Evolutionary conservation across 1,284 basidiomycete genomes (phyloP).

Genomic region (Papiliotrema flavescens): DNA sequence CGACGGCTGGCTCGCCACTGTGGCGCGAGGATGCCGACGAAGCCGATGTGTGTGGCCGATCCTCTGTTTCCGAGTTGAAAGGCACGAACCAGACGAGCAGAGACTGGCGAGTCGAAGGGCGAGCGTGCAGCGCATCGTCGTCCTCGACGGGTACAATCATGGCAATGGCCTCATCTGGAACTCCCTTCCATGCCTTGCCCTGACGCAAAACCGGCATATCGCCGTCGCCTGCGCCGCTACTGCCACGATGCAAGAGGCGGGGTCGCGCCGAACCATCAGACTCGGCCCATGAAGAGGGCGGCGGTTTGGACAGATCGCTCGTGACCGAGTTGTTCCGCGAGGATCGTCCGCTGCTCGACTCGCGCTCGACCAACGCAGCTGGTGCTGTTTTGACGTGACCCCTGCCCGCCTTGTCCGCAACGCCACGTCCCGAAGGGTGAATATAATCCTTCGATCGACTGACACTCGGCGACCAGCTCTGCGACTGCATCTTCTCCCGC

Average conservation of each 20-base stretch:
- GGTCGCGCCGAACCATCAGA: not conserved
- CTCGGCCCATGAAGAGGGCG: not conserved
- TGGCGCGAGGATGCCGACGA: constrained; percentile 1
- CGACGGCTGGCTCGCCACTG: not conserved
- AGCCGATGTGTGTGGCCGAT: constrained; percentile 6
- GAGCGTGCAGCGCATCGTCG: not conserved
- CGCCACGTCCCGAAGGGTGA: constrained; percentile 12
- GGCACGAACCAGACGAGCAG: constrained; percentile 48
- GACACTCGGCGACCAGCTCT: constrained; percentile 27
- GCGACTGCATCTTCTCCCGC: constrained; percentile 31
- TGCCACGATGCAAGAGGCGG: not conserved
- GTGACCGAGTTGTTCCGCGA: not conserved
- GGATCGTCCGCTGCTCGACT: not conserved
- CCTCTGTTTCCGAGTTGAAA: constrained; percentile 32
- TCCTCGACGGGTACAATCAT: constrained; percentile 44
- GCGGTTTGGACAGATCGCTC: not conserved
- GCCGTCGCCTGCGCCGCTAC: too few relatives aligned
- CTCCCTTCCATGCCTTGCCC: constrained; percentile 45
- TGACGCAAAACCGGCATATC: constrained; percentile 8
- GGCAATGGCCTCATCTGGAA: constrained; percentile 47
- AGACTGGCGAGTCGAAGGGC: constrained; percentile 17
- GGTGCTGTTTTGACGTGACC: not conserved
- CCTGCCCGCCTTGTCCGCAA: not conserved
- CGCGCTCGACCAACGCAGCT: not conserved
- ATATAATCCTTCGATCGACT: constrained; percentile 7